Conservation (phyloP, 108 stramenopile species). For the Aurantiochytrium sp. region DNA sequence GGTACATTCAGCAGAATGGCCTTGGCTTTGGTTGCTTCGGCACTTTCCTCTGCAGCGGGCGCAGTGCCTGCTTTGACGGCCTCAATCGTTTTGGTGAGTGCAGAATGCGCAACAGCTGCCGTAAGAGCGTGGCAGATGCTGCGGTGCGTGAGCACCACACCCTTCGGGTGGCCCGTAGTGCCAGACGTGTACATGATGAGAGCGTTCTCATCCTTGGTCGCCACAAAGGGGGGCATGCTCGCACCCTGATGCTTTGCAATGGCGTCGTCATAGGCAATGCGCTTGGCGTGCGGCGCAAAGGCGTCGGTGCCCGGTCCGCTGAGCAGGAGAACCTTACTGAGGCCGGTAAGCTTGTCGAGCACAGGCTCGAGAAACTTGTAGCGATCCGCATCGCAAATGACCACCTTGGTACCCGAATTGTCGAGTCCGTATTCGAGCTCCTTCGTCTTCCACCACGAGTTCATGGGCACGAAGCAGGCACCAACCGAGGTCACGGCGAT, state of each 20-base stretch:
- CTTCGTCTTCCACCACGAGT: background rate
- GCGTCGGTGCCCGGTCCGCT: background rate
- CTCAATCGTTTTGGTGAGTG: background rate
- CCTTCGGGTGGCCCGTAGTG: constrained; percentile 33
- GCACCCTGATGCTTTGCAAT: background rate
- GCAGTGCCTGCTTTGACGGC: background rate
- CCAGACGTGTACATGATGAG: constrained; percentile 33
- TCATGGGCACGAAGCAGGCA: background rate
- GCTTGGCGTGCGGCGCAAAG: background rate
- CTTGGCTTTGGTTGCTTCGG: background rate
- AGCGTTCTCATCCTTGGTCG: background rate
- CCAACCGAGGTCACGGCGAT: background rate
- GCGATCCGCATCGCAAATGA: background rate
- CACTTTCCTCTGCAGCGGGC: background rate
- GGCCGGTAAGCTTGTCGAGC: background rate
- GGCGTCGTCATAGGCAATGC: background rate
- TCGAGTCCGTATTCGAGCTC: background rate
- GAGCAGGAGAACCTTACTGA: background rate
- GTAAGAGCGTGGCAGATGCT: constrained; percentile 32
- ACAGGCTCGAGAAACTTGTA: background rate
- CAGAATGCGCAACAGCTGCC: constrained; percentile 13
- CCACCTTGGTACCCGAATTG: background rate
- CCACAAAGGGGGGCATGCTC: background rate
- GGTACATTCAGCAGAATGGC: background rate
- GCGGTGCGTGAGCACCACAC: constrained; percentile 28